These are phyloP conservation scores for Collybia nuda DNA, from an alignment of 768 basidiomycete species.

Conservation along the genomic window DNA sequence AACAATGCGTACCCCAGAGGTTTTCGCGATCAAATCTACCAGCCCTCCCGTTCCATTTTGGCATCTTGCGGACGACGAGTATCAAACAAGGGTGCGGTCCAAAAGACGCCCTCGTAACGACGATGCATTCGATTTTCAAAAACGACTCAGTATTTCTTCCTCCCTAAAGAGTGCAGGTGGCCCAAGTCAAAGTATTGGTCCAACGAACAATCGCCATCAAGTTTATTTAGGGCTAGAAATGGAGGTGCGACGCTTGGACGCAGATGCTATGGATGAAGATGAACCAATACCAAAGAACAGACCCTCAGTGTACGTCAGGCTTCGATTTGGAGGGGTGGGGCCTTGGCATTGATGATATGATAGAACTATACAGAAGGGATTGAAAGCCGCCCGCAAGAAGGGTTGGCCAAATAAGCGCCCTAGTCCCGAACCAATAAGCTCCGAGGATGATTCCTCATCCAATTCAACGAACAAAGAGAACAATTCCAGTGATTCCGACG, in stretches of 20 bases:
- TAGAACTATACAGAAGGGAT: conserved; percentile 8
- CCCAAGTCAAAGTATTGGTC: background rate
- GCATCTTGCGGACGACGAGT: conserved; percentile 16
- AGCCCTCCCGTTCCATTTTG: conserved; percentile 10
- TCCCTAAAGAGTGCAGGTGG: background rate
- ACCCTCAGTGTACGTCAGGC: background rate
- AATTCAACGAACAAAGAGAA: conserved; percentile 5
- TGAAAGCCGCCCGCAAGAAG: conserved; percentile 20
- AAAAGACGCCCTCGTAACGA: conserved; percentile 5
- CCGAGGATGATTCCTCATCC: background rate
- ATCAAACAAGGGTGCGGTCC: conserved; percentile 6
- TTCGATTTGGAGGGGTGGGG: background rate
- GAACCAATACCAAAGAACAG: background rate
- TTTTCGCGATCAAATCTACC: conserved; percentile 8
- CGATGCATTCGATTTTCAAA: conserved; percentile 9
- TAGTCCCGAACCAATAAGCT: conserved; percentile 6
- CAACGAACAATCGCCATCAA: background rate
- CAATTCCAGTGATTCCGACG: conserved; percentile 6
- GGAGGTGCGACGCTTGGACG: conserved; percentile 3
- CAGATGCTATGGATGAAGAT: conserved; percentile 4
- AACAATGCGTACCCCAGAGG: background rate
- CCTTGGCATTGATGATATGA: background rate
- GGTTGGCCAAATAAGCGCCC: conserved; percentile 14
- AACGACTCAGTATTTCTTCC: conserved; percentile 11
- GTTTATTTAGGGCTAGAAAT: background rate